Conservation (phyloP, 179 eudicot species). For the Vitellaria paradoxa region DNA sequence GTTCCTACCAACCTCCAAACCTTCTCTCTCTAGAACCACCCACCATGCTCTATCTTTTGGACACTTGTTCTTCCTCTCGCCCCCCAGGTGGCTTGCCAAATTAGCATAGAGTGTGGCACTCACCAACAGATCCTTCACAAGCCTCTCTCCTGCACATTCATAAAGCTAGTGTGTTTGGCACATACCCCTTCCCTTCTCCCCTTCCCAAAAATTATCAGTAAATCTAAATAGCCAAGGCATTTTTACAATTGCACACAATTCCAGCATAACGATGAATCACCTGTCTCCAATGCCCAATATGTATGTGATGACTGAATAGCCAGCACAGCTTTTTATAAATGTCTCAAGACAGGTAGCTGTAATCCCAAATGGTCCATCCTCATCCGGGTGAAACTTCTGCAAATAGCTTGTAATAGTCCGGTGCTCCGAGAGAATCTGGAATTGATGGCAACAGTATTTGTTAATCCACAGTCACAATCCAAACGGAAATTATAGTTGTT, state of each 20-base stretch:
- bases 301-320: constrained; percentile 95
- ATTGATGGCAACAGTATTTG: not conserved
- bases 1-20: too few species aligned
- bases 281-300: constrained; percentile 98
- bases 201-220: not conserved
- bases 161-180: too few species aligned
- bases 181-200: too few species aligned
- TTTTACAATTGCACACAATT: not conserved
- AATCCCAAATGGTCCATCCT: constrained; percentile 91
- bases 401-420: constrained; percentile 88
- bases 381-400: constrained; percentile 93
- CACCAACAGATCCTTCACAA: too few species aligned
- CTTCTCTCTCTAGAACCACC: too few species aligned
- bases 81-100: too few species aligned
- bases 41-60: too few species aligned
- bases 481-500: too few species aligned
- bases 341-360: constrained; percentile 97
- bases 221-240: not conserved
- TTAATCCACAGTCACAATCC: too few species aligned
- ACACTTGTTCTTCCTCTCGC: too few species aligned
- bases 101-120: too few species aligned
- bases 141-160: too few species aligned
- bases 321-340: constrained; percentile 98
- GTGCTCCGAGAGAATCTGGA: constrained; percentile 87
- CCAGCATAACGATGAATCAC: constrained; percentile 30